These are phyloP conservation scores for Dothistroma pini DNA, from an alignment of 2,329 filamentous ascomycete species.

Conservation along the genomic window DNA sequence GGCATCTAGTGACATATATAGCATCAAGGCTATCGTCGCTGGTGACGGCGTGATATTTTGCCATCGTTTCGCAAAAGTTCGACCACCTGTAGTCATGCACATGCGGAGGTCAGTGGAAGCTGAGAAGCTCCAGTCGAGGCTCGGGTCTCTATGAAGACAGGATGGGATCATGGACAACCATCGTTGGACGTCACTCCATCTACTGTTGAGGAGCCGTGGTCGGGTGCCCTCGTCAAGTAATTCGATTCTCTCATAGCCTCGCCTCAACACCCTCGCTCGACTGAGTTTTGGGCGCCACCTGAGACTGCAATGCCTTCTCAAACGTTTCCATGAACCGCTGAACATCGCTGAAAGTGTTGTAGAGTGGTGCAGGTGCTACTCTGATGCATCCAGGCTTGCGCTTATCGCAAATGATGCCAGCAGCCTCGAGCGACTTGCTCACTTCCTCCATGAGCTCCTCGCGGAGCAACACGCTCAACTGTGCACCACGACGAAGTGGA, in stretches of 20 bases:
- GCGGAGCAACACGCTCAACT: constrained; percentile 69
- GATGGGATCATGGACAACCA: neutral
- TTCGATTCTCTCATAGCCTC: constrained; percentile 4
- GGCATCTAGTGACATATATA: too few relatives aligned
- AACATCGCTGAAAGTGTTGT: constrained; percentile 76
- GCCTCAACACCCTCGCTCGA: constrained; percentile 11
- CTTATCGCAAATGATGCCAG: constrained; percentile 76
- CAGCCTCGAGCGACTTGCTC: constrained; percentile 58
- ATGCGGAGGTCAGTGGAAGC: neutral
- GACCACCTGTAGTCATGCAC: neutral
- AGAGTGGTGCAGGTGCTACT: constrained; percentile 77
- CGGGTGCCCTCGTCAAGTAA: neutral
- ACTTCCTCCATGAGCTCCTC: constrained; percentile 68
- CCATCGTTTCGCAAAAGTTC: too few relatives aligned
- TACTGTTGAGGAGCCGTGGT: neutral
- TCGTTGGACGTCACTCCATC: neutral
- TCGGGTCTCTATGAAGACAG: neutral
- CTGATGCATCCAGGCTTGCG: constrained; percentile 80
- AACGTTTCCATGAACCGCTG: constrained; percentile 58
- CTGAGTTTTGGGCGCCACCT: constrained; percentile 2
- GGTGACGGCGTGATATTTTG: too few relatives aligned
- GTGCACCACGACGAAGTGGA: constrained; percentile 65
- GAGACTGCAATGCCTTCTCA: constrained; percentile 37
- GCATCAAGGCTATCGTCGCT: too few relatives aligned
- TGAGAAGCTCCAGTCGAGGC: neutral